Evolutionary conservation across 805 yeast species (phyloP), one percentile per base, ranked within the genome.

Genomic region (Candida pseudofarinosa): DNA sequence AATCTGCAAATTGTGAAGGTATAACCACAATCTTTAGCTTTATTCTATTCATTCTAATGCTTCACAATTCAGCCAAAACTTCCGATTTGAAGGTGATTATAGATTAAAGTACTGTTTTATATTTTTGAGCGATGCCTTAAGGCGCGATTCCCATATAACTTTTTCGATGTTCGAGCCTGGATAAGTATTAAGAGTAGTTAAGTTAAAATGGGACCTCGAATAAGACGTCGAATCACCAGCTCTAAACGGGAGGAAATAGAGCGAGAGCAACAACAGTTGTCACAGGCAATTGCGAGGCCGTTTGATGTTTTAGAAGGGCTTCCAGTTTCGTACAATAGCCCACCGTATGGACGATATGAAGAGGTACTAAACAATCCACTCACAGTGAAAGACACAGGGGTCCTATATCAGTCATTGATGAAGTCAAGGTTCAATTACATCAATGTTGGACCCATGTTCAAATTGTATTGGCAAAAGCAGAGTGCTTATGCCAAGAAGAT

Each of bases 381-480:
- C 18, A 74, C 86, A 0, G 73, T 84, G 8, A 79, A 79, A 53
- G 95, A 87, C 52, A 74, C 88, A 37, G 88, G 87, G 0, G 84
- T 84, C 0, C 57, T 86, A 6, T 84, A 85, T 54, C 73, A 79
- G 23, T 81, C 97, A 0, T 62, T 90, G 42, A 74, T 85, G 54
- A 77, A 78, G 32, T 90, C 97, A 0, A 69, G 98, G 31, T 76
- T 74, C 49, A 63, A 61, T 6, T 68, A 67, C 43, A 50, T 67
- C 69, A 81, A 34, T 77, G 87, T 86, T 59, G 83, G 47, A 55
- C 81, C 62, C 72, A 79, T 88, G 74, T 89, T 91, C 54, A 79
- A 79, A 45, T 70, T 84, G 37, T 88, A 81, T 53, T 91, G 97
- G 96, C 73, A 83, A 5, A 80, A 85, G 46, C 85, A 83, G 41